phyloP scores from a whole-genome alignment of 2,329 filamentous ascomycete genomes.

The Thermomyces lanuginosus region DNA sequence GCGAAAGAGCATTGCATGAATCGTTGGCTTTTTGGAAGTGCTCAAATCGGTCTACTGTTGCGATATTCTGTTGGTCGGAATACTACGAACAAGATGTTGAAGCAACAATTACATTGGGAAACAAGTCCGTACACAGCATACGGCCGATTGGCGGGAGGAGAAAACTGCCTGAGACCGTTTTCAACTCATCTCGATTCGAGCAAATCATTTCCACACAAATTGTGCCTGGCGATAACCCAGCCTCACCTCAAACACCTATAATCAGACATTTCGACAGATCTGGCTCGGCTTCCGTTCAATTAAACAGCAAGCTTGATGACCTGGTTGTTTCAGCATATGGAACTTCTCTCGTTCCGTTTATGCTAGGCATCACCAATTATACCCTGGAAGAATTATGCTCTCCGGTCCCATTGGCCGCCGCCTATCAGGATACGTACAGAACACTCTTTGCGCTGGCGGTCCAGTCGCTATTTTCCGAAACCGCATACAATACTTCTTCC shows the following conservation, averaged over 20 bases:
- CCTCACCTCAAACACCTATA: conserved; percentile 1
- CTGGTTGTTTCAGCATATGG: no score
- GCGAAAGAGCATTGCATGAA: conserved; percentile 17
- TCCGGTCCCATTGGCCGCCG: conserved; percentile 14
- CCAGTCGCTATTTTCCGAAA: conserved; percentile 1
- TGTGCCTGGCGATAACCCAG: conserved; percentile 1
- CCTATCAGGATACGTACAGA: conserved; percentile 27
- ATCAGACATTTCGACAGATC: conserved; percentile 6
- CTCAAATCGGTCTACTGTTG: conserved; percentile 15
- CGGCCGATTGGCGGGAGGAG: conserved; percentile 9
- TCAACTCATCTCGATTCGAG: conserved; percentile 28
- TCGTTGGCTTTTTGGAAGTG: conserved; percentile 23
- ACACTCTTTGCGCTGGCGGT: conserved; percentile 25
- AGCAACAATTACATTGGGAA: conserved; percentile 21
- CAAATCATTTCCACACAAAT: conserved; percentile 14
- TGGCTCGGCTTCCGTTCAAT: conserved; percentile 8
- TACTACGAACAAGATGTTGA: conserved; percentile 34
- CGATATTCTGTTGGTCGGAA: conserved; percentile 27
- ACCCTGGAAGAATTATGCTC: no score
- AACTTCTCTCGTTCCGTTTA: no score
- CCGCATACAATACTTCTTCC: not conserved
- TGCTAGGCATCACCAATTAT: no score
- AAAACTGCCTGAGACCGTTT: conserved; percentile 12
- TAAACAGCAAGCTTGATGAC: conserved; percentile 21
- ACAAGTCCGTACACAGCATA: conserved; percentile 9